These are phyloP conservation scores for Hemisphaericaspora subhashii DNA, from an alignment of 1,139 yeast genomes.

Conservation along the genomic window DNA sequence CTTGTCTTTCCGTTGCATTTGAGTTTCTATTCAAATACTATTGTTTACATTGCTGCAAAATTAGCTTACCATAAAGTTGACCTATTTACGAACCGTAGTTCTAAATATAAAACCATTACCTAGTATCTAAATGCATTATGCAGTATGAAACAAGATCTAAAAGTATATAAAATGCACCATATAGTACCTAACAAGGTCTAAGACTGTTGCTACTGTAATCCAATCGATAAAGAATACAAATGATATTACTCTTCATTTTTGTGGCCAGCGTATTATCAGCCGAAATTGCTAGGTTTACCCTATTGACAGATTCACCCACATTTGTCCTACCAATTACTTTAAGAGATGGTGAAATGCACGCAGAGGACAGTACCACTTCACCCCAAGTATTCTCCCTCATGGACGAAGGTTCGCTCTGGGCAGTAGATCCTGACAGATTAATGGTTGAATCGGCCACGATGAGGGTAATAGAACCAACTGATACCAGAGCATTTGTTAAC, in stretches of 20 bases:
- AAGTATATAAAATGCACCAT: too few species aligned
- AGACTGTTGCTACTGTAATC: too few species aligned
- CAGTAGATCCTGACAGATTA: neutral
- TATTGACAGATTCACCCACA: neutral
- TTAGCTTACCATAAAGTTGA: too few species aligned
- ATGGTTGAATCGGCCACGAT: constrained; percentile 4
- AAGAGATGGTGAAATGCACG: constrained; percentile 1
- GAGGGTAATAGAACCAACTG: constrained; percentile 2
- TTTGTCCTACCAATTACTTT: neutral
- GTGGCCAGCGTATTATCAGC: neutral
- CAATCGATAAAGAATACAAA: neutral
- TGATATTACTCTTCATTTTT: neutral
- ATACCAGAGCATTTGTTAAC: neutral
- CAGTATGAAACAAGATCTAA: too few species aligned
- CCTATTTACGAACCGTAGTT: too few species aligned
- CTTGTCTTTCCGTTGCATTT: too few species aligned
- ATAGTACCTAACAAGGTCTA: too few species aligned
- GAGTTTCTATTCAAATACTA: too few species aligned
- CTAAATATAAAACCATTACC: too few species aligned
- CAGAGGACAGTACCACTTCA: neutral
- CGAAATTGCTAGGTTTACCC: neutral
- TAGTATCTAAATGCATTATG: too few species aligned
- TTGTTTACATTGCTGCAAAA: too few species aligned
- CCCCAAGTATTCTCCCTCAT: neutral
- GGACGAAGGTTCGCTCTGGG: constrained; percentile 3